Evolutionary conservation across 2,329 filamentous ascomycete genomes (phyloP).

Genomic region (Colletotrichum sp.): DNA sequence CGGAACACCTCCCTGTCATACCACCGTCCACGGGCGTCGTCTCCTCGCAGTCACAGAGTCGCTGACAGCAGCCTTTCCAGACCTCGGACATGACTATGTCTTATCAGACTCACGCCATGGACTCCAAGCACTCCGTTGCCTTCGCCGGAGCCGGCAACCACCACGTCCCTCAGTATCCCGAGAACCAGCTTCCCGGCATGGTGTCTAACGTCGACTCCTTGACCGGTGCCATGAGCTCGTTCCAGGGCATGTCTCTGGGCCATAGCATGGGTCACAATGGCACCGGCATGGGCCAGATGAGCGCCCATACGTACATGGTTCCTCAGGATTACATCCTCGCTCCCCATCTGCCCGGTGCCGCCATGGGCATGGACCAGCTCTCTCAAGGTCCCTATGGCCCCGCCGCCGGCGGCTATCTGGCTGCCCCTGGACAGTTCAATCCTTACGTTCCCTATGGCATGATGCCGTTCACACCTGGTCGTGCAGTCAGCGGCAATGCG

Average conservation of each 20-base stretch:
- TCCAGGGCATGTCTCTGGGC: constrained; percentile 38
- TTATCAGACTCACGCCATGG: constrained; percentile 44
- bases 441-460: constrained; percentile 41
- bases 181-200: constrained; percentile 19
- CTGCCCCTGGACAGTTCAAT: constrained; percentile 34
- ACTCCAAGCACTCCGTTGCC: constrained; percentile 34
- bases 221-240: constrained; percentile 13
- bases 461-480: constrained; percentile 60
- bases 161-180: constrained; percentile 15
- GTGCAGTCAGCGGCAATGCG: constrained; percentile 33
- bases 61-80: not conserved
- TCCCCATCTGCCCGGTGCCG: constrained; percentile 33
- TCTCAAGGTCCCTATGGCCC: constrained; percentile 36
- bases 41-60: not conserved
- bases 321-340: constrained; percentile 42
- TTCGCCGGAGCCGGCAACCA: constrained; percentile 8
- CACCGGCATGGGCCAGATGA: constrained; percentile 27
- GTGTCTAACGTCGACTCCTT: constrained; percentile 12
- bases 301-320: constrained; percentile 41
- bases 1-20: not conserved
- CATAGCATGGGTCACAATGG: constrained; percentile 34
- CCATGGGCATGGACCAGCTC: constrained; percentile 37
- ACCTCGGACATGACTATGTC: constrained; percentile 28
- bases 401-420: constrained; percentile 39
- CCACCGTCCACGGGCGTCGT: not conserved